A percentile compares a stretch with the other conserved stretches of the same genome.
Conservation (phyloP, 176 grass and related monocot genomes). For the Oryza longistaminata region DNA sequence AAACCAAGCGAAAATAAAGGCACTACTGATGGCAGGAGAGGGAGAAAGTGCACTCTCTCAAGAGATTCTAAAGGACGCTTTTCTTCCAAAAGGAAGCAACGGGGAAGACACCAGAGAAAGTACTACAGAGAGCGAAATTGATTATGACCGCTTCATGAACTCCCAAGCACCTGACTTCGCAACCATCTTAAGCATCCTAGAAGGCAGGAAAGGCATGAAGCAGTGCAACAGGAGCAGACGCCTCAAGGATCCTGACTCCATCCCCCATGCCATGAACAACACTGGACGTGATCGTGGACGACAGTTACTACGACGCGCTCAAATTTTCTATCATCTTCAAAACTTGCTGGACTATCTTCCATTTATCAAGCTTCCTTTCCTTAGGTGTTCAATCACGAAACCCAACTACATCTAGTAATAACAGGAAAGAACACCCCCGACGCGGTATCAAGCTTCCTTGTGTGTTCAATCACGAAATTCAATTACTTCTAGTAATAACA, state of each 20-base stretch:
- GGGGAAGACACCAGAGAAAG: neutral
- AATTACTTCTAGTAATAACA: neutral
- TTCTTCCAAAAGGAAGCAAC: neutral
- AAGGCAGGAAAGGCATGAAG: constrained; percentile 12
- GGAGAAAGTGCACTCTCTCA: neutral
- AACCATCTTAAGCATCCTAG: constrained; percentile 14
- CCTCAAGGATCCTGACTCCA: constrained; percentile 46
- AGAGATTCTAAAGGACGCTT: neutral
- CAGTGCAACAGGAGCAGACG: constrained; percentile 14
- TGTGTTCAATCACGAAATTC: too few species aligned
- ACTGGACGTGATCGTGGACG: neutral
- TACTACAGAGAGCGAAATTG: neutral
- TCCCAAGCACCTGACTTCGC: constrained; percentile 5
- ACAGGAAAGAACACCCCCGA: neutral
- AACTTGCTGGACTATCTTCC: too few species aligned
- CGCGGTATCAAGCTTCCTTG: too few species aligned
- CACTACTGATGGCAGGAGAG: neutral
- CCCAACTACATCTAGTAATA: too few species aligned
- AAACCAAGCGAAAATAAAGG: neutral
- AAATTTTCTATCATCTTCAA: constrained; percentile 29
- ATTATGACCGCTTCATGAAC: constrained; percentile 2
- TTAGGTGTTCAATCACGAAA: too few species aligned
- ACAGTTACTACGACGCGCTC: constrained; percentile 47
- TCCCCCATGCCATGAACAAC: constrained; percentile 35
- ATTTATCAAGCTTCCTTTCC: too few species aligned